Percentiles rank a stretch among this genome's conserved stretches.
Evolutionary conservation across 768 basidiomycete species (phyloP).

Genomic region (Obba rivulosa): DNA sequence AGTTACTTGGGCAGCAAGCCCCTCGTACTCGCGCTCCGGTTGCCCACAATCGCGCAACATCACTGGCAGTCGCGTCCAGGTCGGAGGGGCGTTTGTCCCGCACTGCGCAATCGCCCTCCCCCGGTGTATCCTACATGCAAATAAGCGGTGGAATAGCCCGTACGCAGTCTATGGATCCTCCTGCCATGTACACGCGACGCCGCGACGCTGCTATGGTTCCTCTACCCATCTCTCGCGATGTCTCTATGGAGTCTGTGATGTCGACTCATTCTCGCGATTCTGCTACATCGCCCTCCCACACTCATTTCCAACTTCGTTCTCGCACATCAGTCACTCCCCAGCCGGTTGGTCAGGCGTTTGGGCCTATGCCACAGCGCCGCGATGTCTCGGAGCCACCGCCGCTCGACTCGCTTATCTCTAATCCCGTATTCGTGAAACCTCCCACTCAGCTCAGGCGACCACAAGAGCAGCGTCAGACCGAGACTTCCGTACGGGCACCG

Average conservation of each 20-base stretch:
- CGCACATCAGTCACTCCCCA: conserved; percentile 70
- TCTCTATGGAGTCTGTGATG: conserved; percentile 37
- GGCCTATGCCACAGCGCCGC: conserved; percentile 38
- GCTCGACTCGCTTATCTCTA: conserved; percentile 51
- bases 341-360: conserved; percentile 39
- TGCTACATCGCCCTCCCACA: conserved; percentile 46
- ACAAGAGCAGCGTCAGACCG: conserved; percentile 13
- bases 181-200: conserved; percentile 5
- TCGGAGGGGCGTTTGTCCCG: conserved; percentile 4
- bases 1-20: conserved; percentile 5
- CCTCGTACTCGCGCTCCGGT: conserved; percentile 2
- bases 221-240: conserved; percentile 32
- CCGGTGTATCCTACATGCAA: conserved; percentile 6
- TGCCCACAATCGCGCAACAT: conserved; percentile 7
- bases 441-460: conserved; percentile 29
- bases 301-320: conserved; percentile 47
- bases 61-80: neutral
- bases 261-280: conserved; percentile 32
- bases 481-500: conserved; percentile 3
- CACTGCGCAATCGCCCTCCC: conserved; percentile 12
- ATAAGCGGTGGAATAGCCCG: conserved; percentile 32
- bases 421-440: conserved; percentile 66
- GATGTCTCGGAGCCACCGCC: conserved; percentile 69
- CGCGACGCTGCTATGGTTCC: conserved; percentile 20
- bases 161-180: conserved; percentile 73